Evolutionary conservation across 1,284 basidiomycete genomes (phyloP).

Genomic region (Meripilus lineatus): DNA sequence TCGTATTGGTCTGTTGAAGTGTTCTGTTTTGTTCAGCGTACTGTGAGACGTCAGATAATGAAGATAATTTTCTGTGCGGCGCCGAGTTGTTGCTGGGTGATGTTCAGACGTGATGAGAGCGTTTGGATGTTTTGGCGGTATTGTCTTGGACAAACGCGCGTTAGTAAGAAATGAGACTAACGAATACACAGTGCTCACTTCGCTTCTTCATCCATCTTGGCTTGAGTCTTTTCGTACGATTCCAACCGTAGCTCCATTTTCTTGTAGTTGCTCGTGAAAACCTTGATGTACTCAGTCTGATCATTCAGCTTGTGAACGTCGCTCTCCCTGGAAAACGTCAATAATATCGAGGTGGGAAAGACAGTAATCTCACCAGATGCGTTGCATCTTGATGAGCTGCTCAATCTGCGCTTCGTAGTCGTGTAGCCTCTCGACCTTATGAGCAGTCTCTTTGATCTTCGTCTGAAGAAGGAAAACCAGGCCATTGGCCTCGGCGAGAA

Average conservation of each 20-base stretch:
- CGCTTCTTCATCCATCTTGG: conserved; percentile 46
- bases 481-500: conserved; percentile 56
- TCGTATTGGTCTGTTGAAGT: conserved; percentile 44
- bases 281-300: conserved; percentile 51
- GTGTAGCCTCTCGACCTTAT: conserved; percentile 65
- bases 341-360: background rate
- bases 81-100: conserved; percentile 31
- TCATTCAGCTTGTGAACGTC: conserved; percentile 69
- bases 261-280: conserved; percentile 50
- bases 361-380: conserved; percentile 50
- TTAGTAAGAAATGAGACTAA: background rate
- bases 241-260: conserved; percentile 61
- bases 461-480: conserved; percentile 61
- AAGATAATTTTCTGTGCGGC: conserved; percentile 30
- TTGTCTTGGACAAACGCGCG: conserved; percentile 33
- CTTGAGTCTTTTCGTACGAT: conserved; percentile 46
- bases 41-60: conserved; percentile 36
- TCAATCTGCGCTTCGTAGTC: conserved; percentile 75
- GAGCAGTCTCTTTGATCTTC: conserved; percentile 62
- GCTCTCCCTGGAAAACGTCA: conserved; percentile 47
- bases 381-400: conserved; percentile 63
- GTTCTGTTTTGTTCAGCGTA: conserved; percentile 38
- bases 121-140: conserved; percentile 54
- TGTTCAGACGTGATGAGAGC: conserved; percentile 47
- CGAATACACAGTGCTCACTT: conserved; percentile 37